Evolutionary conservation across 2,329 filamentous ascomycete genomes (phyloP), one percentile per base, ranked within the genome.

Genomic region (Penicillium sp.): DNA sequence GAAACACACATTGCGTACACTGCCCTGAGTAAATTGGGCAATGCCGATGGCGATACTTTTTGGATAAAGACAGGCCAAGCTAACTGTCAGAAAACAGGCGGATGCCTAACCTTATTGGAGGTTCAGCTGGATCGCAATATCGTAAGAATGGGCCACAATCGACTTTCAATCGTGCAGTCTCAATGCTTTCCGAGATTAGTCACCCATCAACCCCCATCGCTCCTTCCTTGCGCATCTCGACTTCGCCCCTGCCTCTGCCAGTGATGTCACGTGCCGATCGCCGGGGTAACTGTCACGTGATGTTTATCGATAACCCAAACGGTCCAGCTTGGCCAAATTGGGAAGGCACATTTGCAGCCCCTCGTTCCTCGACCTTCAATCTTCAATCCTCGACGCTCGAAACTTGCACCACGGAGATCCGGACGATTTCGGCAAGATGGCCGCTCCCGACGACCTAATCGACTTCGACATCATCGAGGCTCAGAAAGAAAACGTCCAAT

Each of bases 401-500:
- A 34, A 50, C 24, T 26, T 43, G 29, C 42, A 18, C 41, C 8
- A 41, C 27, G 20, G 30, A 48, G 30, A 50, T 50, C 42, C 33
- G 39, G 24, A 86, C 80, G 42, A 37, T 84, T 75, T 7, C 83
- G 62, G 61, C 62, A 65, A 61, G 26, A 76, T 77, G 74, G 67
- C 72, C 63, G 66, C 60, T 52, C 63, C 70, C 36, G 69, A 75
- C 33, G 76, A 78, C 56, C 66, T 76, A 43, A 73, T 79, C 59
- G 70, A 79, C 76, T 97, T 99, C 77, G 89, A 96, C 65, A 84
- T 97, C 58, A 97, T 99, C 75, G 94, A 99, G 76, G 85, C 84
- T 40, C 92, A 97, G 65, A 99, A 99, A 76, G 94, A 99, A 77
- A 99, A 99, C 74, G 97, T 99, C 50, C 92, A 97, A 73, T 87